Evolutionary conservation across 257 asterid species (phyloP), one percentile per base, ranked within the genome.

Genomic region (Salvia hispanica): DNA sequence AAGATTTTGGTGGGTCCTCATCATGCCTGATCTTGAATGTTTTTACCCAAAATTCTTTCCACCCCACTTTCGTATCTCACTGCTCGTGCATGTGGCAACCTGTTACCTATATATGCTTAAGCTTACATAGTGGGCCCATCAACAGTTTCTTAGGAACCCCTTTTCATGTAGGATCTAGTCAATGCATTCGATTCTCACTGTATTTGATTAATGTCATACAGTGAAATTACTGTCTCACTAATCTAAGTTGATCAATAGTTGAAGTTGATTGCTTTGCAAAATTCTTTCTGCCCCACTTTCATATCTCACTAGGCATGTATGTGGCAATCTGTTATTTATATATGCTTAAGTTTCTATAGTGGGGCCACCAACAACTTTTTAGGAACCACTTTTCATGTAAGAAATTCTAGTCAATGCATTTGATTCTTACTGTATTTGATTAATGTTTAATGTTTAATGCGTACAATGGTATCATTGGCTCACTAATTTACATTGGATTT

Each of bases 1-100:
- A 68, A 36, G 43, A 72, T 28, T 67, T 61, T 62, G 58, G 61
- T 53, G 51, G 52, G 62, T 55, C 56, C 58, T 48, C 16, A 61
- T 54, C 16, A 61, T 54, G 67, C 47, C 54, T 42, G 58, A 33
- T 64, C 44, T 72, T 21, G 75, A 33, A 39, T 48, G 44, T 68
- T 36, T 18, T 54, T 63, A 53, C 39, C 42, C 42, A 13, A 57
- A 5, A 9, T 16, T 60, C 66, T 9, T 25, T 11, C n/a, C 9
- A 33, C 9, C 37, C 40, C 50, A 7, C 51, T 60, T 59, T 52
- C 13, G 12, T 55, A 36, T 11, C 14, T 36, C 9, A 4, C 46
- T 16, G 37, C 62, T 57, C 39, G 11, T 63, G 53, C 9, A 40
- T 55, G 14, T 28, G 9, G 9, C 43, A 39, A 7, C 13, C 2